A percentile compares a stretch with the other conserved stretches of the same genome.
phyloP scores from a whole-genome alignment of 768 basidiomycete species.

The Collybiopsis luxurians region DNA sequence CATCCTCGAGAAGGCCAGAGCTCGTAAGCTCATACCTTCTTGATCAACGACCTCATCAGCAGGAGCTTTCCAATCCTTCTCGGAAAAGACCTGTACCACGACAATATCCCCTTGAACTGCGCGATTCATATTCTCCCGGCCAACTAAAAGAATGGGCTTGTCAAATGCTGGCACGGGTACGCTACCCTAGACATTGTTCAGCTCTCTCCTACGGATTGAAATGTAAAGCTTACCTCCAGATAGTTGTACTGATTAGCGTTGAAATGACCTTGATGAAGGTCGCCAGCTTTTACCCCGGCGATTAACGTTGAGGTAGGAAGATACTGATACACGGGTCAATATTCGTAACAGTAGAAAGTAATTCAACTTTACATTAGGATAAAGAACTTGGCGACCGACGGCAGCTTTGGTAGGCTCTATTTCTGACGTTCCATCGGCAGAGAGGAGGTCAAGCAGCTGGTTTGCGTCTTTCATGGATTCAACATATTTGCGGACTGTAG shows the following conservation, averaged over 20 bases:
- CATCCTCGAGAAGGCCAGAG: conserved; percentile 3
- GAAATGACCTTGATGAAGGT: conserved; percentile 90
- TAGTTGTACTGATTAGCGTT: conserved; percentile 96
- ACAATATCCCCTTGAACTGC: conserved; percentile 93
- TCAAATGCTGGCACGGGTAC: conserved; percentile 71
- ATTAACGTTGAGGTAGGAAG: conserved; percentile 65
- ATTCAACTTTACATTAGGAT: conserved; percentile 62
- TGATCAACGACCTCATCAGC: conserved; percentile 93
- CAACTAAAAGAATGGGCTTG: conserved; percentile 81
- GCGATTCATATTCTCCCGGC: conserved; percentile 93
- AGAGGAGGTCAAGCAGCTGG: conserved; percentile 78
- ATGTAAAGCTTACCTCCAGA: conserved; percentile 62
- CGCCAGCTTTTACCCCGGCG: conserved; percentile 83
- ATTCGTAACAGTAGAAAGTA: background rate
- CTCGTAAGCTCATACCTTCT: conserved; percentile 54
- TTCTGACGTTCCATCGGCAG: conserved; percentile 60
- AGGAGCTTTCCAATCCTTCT: conserved; percentile 90
- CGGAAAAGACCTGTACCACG: conserved; percentile 82
- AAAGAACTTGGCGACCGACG: conserved; percentile 56
- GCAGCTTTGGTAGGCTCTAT: conserved; percentile 61
- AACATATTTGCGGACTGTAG: conserved; percentile 74
- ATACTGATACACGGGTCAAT: conserved; percentile 50
- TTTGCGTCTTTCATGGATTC: conserved; percentile 64
- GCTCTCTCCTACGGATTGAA: background rate
- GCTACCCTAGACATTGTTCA: conserved; percentile 53